These are phyloP conservation scores for Raffaelea deltoideospora DNA, from an alignment of 2,329 filamentous ascomycete species.

Conservation along the genomic window DNA sequence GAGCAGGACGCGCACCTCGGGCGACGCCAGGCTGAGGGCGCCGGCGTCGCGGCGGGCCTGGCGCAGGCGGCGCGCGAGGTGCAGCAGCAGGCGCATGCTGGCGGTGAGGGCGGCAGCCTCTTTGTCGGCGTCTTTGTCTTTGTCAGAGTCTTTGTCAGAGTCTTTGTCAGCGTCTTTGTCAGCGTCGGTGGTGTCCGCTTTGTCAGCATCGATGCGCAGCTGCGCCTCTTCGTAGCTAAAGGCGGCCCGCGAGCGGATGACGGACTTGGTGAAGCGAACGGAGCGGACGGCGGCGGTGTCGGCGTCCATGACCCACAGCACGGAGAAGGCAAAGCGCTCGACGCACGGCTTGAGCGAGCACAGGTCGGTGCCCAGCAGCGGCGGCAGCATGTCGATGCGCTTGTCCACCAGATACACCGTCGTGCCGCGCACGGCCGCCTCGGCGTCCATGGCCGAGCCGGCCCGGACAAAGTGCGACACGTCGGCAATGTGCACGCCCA, in stretches of 20 bases:
- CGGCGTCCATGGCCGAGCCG: conserved; percentile 90
- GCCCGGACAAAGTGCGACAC: conserved; percentile 99
- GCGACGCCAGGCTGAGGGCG: conserved; percentile 89
- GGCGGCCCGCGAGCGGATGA: conserved; percentile 89
- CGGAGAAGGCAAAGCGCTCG: conserved; percentile 80
- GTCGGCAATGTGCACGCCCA: conserved; percentile 96
- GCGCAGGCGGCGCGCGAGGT: conserved; percentile 81
- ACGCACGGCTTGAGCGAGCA: conserved; percentile 96
- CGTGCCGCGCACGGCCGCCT: conserved; percentile 85
- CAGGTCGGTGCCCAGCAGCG: conserved; percentile 86
- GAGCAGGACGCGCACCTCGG: conserved; percentile 89
- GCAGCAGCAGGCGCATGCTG: conserved; percentile 75
- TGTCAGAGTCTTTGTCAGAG: too few species aligned
- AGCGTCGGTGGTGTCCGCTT: conserved; percentile 68
- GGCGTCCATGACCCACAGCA: conserved; percentile 74
- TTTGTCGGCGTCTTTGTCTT: too few species aligned
- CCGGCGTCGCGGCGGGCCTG: conserved; percentile 95
- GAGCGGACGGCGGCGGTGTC: conserved; percentile 66
- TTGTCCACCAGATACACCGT: conserved; percentile 98
- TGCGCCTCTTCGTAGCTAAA: conserved; percentile 98
- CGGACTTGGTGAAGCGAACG: conserved; percentile 88
- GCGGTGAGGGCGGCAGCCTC: conserved; percentile 80
- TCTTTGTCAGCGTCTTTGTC: too few species aligned
- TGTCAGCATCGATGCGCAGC: conserved; percentile 80
- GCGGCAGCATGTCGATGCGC: conserved; percentile 97